Evolutionary conservation across 257 asterid genomes (phyloP).

Genomic region (Anisodus tanguticus): DNA sequence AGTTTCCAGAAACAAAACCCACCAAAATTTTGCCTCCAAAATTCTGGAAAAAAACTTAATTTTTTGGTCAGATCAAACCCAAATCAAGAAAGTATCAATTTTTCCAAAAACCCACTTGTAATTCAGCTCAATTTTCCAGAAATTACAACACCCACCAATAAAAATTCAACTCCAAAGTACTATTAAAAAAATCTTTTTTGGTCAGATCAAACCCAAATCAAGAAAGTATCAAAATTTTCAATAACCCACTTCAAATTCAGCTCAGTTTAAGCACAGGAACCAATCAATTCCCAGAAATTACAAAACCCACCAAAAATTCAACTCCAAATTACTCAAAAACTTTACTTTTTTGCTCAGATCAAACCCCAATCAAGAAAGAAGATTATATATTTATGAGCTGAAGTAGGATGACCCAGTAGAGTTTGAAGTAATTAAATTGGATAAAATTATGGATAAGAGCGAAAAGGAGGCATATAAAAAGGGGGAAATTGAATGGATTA

Average conservation of each 20-base stretch:
- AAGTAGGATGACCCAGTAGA: slow-evolving; percentile 36
- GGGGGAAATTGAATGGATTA: slow-evolving; percentile 23
- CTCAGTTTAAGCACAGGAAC: not conserved
- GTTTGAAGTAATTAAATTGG: slow-evolving; percentile 25
- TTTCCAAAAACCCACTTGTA: not conserved
- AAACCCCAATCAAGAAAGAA: not conserved
- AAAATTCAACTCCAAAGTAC: not conserved
- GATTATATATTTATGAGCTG: not conserved
- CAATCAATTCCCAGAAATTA: not conserved
- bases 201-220: slow-evolving; percentile 28
- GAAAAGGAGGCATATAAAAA: not conserved
- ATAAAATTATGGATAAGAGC: slow-evolving; percentile 26
- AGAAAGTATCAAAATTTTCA: not conserved
- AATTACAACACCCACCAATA: not conserved
- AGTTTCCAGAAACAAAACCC: slow-evolving; percentile 6
- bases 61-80: not conserved
- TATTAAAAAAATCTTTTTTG: not conserved
- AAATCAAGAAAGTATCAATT: not conserved
- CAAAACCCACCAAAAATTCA: not conserved
- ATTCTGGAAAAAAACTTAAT: not conserved
- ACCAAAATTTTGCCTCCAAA: not conserved
- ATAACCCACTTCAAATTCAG: not conserved
- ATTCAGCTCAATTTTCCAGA: not conserved
- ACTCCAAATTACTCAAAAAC: not conserved
- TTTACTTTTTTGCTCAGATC: slow-evolving; percentile 28